Conservation (phyloP, 306 rosid species). For the Herpetospermum pedunculosum region DNA sequence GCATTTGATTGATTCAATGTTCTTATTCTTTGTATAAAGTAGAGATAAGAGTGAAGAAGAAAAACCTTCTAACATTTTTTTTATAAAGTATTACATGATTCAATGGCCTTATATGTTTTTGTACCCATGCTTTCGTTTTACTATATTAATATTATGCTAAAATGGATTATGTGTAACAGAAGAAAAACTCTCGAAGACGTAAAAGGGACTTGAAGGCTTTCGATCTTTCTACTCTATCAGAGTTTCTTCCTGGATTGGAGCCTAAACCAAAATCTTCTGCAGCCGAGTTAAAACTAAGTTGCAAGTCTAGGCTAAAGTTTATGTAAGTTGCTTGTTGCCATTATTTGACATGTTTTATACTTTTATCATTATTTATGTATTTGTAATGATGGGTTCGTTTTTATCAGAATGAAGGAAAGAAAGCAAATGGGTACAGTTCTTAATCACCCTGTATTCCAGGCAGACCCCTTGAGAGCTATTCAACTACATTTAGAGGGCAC, state of each 20-base stretch:
- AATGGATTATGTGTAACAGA: slow-evolving; percentile 10
- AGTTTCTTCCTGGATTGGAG: slow-evolving; percentile 51
- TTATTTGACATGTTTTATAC: slow-evolving; percentile 9
- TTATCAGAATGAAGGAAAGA: slow-evolving; percentile 60
- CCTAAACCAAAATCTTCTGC: slow-evolving; percentile 11
- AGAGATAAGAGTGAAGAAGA: too few relatives aligned
- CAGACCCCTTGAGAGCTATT: slow-evolving; percentile 50
- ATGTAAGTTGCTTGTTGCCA: slow-evolving; percentile 31
- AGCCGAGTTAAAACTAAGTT: slow-evolving; percentile 32
- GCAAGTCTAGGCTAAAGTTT: slow-evolving; percentile 51
- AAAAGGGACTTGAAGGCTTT: slow-evolving; percentile 62
- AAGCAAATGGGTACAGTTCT: slow-evolving; percentile 39
- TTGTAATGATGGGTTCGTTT: slow-evolving; percentile 13
- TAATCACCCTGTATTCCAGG: slow-evolving; percentile 37
- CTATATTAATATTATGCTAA: background rate
- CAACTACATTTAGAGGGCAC: slow-evolving; percentile 42
- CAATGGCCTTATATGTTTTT: background rate
- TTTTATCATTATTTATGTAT: background rate
- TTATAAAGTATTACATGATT: too few relatives aligned
- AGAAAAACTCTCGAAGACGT: slow-evolving; percentile 36
- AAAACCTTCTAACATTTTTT: too few relatives aligned
- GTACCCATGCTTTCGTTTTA: background rate
- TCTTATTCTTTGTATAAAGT: background rate
- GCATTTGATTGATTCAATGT: background rate
- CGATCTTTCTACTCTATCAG: slow-evolving; percentile 53